Evolutionary conservation across 2,329 filamentous ascomycete species (phyloP).

Genomic region (Chaetomiaceae sp.): DNA sequence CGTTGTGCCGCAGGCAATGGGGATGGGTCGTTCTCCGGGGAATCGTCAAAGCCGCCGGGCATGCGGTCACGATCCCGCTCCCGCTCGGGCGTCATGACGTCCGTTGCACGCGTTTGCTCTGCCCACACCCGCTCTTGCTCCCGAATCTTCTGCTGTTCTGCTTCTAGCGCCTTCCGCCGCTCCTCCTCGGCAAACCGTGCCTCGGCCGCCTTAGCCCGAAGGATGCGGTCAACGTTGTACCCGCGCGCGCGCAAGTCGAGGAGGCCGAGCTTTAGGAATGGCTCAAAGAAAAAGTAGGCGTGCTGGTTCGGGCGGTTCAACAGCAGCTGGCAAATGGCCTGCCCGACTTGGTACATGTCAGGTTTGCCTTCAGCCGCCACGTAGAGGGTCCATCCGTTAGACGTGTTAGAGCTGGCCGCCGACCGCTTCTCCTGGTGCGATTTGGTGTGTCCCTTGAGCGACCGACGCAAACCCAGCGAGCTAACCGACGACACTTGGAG

Average conservation of each 20-base stretch:
- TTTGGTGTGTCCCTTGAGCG: slow-evolving; percentile 64
- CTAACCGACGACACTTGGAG: slow-evolving; percentile 71
- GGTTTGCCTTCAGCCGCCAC: slow-evolving; percentile 62
- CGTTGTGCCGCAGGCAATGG: slow-evolving; percentile 31
- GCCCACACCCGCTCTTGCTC: slow-evolving; percentile 45
- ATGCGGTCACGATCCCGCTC: slow-evolving; percentile 43
- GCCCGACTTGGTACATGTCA: slow-evolving; percentile 88
- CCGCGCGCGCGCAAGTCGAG: slow-evolving; percentile 77
- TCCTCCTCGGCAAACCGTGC: slow-evolving; percentile 81
- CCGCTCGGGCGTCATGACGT: slow-evolving; percentile 37
- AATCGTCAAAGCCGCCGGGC: slow-evolving; percentile 69
- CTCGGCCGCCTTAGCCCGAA: slow-evolving; percentile 81
- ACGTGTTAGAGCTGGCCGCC: slow-evolving; percentile 56
- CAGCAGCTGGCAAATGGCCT: slow-evolving; percentile 75
- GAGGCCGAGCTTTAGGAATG: slow-evolving; percentile 79
- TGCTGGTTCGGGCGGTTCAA: slow-evolving; percentile 79
- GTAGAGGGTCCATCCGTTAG: slow-evolving; percentile 61
- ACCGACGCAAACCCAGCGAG: slow-evolving; percentile 68
- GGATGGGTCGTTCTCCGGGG: slow-evolving; percentile 45
- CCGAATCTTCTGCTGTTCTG: slow-evolving; percentile 63
- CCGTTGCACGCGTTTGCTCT: slow-evolving; percentile 30
- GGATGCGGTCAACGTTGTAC: slow-evolving; percentile 93
- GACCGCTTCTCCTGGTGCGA: slow-evolving; percentile 69
- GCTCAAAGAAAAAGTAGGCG: slow-evolving; percentile 85
- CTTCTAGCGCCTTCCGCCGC: slow-evolving; percentile 65